Base-by-base conservation (phyloP, 2,329 filamentous ascomycete species). In the Alternaria sp. region DNA sequence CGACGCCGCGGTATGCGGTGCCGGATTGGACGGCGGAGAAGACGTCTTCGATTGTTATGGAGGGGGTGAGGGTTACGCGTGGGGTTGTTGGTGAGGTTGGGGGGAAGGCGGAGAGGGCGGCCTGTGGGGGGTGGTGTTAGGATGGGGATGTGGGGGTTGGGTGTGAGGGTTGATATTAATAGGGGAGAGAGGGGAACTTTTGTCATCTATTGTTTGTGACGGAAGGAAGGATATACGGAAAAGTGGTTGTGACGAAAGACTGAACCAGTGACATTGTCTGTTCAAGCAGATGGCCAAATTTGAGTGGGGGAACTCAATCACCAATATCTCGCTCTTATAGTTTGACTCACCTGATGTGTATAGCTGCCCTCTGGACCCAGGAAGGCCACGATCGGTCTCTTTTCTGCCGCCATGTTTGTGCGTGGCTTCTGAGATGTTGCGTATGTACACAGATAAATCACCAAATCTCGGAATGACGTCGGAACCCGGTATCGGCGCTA, bases 21-120 rank as follows among this genome's bases (percentile, higher is more conserved):
- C 87, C 86, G 40, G 85, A 84, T 74, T 96, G 93, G 6, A 97
- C 91, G 15, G 89, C 86, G 54, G 89, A 85, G 79, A 97, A 97
- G 71, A 97, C 89, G 76, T 96, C 93, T 70, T 81, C 79, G 70
- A 88, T 87, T 55, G 81, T 83, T 28, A 74, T 72, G 56, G 80
- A 78, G 5, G 85, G 81, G 1, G 73, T 66, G 49, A 86, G 72
- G n/a, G 73, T 73, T 21, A 30, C 36, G 61, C 43, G 32, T 36
- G 32, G 21, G 12, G 81, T 76, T 23, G 68, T 40, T n/a, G 49
- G 6, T 8, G 49, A 43, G 25, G 46, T 68, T n/a, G 81, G 75
- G 64, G 67, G 60, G 57, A 88, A 88, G 61, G 80, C 79, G 69
- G 83, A 80, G 57, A 88, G 81, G 4, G 87, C 81, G 40, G 87